phyloP scores from a whole-genome alignment of 2,329 filamentous ascomycete species.

The Chaetomium globosum region DNA sequence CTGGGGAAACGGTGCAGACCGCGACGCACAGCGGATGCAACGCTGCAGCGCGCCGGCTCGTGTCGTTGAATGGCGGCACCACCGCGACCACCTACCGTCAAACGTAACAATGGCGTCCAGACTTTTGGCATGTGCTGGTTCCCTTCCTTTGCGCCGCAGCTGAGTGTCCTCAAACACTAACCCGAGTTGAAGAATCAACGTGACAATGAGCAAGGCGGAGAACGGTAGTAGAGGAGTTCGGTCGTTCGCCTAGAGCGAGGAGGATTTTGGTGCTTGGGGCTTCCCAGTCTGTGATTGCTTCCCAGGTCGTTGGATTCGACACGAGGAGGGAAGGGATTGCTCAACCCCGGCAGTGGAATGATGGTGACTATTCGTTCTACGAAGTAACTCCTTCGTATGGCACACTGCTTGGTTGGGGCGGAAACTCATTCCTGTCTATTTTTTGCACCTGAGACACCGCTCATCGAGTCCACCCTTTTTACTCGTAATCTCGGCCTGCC shows the following conservation, averaged over 20 bases:
- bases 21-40: conserved; percentile 26
- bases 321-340: not conserved
- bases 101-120: conserved; percentile 25
- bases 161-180: conserved; percentile 8
- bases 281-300: too few species aligned
- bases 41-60: conserved; percentile 23
- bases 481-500: conserved; percentile 1
- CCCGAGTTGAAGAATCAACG: not conserved
- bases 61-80: conserved; percentile 19
- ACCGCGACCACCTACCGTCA: conserved; percentile 8
- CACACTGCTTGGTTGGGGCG: not conserved
- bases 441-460: not conserved
- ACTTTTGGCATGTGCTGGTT: conserved; percentile 14
- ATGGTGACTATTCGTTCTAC: not conserved
- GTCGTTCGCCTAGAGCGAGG: not conserved
- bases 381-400: too few species aligned
- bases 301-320: not conserved
- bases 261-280: not conserved
- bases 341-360: not conserved
- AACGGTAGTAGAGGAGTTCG: not conserved
- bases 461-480: not conserved
- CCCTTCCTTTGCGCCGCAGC: conserved; percentile 6
- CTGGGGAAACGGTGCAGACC: conserved; percentile 20
- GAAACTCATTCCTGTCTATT: not conserved
- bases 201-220: not conserved